Conservation (phyloP, 2,329 filamentous ascomycete species). For the Cercospora canescens region DNA sequence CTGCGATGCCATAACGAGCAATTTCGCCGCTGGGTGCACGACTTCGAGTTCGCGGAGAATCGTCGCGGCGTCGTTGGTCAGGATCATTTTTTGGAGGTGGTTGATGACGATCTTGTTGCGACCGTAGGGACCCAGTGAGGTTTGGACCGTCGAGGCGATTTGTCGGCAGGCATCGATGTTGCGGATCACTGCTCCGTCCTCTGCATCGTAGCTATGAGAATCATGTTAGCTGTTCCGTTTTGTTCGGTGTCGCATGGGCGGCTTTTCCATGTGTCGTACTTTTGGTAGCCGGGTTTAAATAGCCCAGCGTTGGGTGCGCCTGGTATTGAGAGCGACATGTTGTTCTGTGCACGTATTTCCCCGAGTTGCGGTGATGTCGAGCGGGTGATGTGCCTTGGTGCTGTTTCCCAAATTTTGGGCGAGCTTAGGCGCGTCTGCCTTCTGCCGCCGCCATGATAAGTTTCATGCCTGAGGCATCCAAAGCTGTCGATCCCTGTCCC, state of each 20-base stretch:
- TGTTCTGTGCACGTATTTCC: conserved; percentile 21
- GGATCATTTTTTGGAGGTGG: conserved; percentile 98
- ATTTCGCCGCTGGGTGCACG: conserved; percentile 94
- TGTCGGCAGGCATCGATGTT: conserved; percentile 98
- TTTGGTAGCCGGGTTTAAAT: conserved; percentile 96
- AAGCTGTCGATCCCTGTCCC: too few species aligned
- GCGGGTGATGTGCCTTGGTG: background rate
- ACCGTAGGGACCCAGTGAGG: conserved; percentile 93
- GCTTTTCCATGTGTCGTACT: conserved; percentile 57
- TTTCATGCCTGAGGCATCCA: background rate
- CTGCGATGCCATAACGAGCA: conserved; percentile 97
- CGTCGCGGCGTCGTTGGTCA: conserved; percentile 96
- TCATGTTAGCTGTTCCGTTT: conserved; percentile 27
- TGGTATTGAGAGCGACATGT: conserved; percentile 95
- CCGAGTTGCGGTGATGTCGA: background rate
- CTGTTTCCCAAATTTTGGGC: background rate
- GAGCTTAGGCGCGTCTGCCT: conserved; percentile 1
- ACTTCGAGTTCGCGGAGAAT: conserved; percentile 97
- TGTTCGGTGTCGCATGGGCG: conserved; percentile 20
- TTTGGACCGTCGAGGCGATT: conserved; percentile 94
- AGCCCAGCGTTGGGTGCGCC: conserved; percentile 89
- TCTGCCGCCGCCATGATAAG: background rate
- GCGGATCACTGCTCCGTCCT: conserved; percentile 97
- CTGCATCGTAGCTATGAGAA: conserved; percentile 80
- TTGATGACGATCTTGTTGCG: conserved; percentile 99